Evolutionary conservation across 768 basidiomycete species (phyloP).

Genomic region (Pisolithus tinctorius): DNA sequence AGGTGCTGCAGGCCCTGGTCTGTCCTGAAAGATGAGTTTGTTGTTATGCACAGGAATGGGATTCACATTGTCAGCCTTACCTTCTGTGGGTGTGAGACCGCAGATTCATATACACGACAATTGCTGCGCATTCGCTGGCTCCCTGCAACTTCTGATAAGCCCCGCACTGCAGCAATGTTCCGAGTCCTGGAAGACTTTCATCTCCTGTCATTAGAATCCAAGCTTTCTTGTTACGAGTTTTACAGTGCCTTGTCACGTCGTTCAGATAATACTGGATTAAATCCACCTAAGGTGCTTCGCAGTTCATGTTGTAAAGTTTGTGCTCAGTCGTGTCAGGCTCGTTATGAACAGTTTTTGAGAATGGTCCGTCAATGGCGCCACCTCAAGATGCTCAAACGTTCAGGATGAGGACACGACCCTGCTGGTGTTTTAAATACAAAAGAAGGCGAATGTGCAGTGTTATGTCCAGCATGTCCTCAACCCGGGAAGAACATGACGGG

Average conservation of each 20-base stretch:
- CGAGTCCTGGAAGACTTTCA: too few relatives aligned
- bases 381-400: slow-evolving; percentile 17
- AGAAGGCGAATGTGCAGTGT: slow-evolving; percentile 17
- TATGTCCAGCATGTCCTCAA: slow-evolving; percentile 25
- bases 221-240: slow-evolving; percentile 24
- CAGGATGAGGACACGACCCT: slow-evolving; percentile 18
- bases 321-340: neutral
- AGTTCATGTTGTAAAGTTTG: neutral
- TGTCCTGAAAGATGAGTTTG: neutral
- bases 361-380: slow-evolving; percentile 18
- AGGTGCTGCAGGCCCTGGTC: neutral
- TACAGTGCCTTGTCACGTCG: slow-evolving; percentile 17
- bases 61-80: neutral
- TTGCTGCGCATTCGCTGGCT: slow-evolving; percentile 15
- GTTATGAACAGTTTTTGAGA: slow-evolving; percentile 10
- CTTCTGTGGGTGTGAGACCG: neutral
- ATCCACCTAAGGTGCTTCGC: slow-evolving; percentile 11
- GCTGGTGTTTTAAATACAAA: slow-evolving; percentile 14
- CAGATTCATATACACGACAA: slow-evolving; percentile 2
- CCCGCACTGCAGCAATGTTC: slow-evolving; percentile 11
- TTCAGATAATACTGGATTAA: slow-evolving; percentile 22
- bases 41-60: neutral
- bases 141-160: slow-evolving; percentile 25
- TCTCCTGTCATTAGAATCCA: slow-evolving; percentile 14
- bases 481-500: slow-evolving; percentile 15